These are phyloP conservation scores for Diplodia corticola DNA, from an alignment of 2,329 filamentous ascomycete species.

Conservation along the genomic window DNA sequence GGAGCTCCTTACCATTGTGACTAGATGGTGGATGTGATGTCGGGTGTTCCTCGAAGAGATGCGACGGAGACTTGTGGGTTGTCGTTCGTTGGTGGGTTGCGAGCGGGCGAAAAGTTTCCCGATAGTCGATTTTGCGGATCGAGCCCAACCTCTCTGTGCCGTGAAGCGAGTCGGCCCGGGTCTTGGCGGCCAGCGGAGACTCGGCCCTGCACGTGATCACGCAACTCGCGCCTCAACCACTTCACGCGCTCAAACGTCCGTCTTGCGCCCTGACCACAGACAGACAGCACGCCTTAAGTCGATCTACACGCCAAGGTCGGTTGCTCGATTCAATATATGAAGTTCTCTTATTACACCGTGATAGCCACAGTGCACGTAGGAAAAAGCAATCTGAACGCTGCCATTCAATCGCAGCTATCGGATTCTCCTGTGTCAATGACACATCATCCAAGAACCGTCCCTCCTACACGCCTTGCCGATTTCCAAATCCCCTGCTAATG, in stretches of 20 bases:
- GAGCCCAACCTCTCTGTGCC: constrained; percentile 7
- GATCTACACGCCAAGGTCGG: neutral
- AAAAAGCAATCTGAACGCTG: constrained; percentile 4
- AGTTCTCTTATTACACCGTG: neutral
- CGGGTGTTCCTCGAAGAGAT: constrained; percentile 48
- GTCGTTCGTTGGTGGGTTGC: constrained; percentile 16
- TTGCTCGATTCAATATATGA: neutral
- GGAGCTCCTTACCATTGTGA: constrained; percentile 42
- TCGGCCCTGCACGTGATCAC: neutral
- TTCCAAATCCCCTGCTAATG: constrained; percentile 9
- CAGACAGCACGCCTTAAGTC: neutral
- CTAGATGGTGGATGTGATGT: constrained; percentile 34
- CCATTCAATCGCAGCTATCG: neutral
- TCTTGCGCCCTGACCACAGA: neutral
- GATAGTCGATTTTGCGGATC: constrained; percentile 19
- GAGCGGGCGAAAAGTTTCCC: constrained; percentile 19
- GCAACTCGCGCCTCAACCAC: neutral
- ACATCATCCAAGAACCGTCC: constrained; percentile 3
- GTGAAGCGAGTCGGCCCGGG: constrained; percentile 19
- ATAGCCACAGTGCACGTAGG: neutral
- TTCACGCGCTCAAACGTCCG: neutral
- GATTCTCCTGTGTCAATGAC: constrained; percentile 9
- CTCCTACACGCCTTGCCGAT: constrained; percentile 6
- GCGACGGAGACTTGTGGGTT: constrained; percentile 14
- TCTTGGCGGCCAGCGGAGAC: neutral